These are phyloP conservation scores for Tylopilus sp. DNA, from an alignment of 768 basidiomycete genomes.

Conservation along the genomic window DNA sequence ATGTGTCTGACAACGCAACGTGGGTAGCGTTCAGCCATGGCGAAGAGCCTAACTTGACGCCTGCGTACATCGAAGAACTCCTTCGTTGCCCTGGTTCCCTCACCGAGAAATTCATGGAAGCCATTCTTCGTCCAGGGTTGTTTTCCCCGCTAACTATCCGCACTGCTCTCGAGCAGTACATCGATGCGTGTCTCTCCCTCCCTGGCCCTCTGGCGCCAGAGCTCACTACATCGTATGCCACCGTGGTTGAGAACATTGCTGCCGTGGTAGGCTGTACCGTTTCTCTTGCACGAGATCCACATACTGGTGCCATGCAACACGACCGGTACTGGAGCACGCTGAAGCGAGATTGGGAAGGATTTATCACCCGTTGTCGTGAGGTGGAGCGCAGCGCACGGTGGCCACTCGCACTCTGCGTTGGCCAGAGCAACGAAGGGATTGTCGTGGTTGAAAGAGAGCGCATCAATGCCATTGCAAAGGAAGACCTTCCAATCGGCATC, in stretches of 20 bases:
- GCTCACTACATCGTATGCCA: constrained; percentile 59
- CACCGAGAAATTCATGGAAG: constrained; percentile 75
- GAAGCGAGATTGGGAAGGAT: constrained; percentile 95
- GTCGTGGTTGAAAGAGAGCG: constrained; percentile 78
- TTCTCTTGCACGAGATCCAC: constrained; percentile 62
- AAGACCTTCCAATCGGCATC: constrained; percentile 65
- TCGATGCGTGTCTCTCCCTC: constrained; percentile 62
- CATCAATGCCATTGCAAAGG: constrained; percentile 55
- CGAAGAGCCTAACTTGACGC: constrained; percentile 73
- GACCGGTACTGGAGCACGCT: constrained; percentile 80
- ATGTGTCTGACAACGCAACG: constrained; percentile 27
- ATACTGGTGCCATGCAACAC: constrained; percentile 76
- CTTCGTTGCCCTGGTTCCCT: constrained; percentile 69
- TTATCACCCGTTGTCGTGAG: constrained; percentile 85
- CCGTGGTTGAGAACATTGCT: constrained; percentile 71
- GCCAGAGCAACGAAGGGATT: constrained; percentile 40
- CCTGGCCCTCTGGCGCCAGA: constrained; percentile 55
- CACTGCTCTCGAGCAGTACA: constrained; percentile 81
- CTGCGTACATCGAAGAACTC: constrained; percentile 84
- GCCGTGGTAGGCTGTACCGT: constrained; percentile 87
- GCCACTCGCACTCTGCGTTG: constrained; percentile 65
- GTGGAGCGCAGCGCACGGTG: constrained; percentile 84
- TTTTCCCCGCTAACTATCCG: constrained; percentile 83
- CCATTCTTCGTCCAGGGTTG: constrained; percentile 81
- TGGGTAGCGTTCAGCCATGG: constrained; percentile 63